Percentiles rank a stretch among this genome's conserved stretches.
Evolutionary conservation across 2,329 filamentous ascomycete species (phyloP).

Genomic region (Exophiala aquamarina): DNA sequence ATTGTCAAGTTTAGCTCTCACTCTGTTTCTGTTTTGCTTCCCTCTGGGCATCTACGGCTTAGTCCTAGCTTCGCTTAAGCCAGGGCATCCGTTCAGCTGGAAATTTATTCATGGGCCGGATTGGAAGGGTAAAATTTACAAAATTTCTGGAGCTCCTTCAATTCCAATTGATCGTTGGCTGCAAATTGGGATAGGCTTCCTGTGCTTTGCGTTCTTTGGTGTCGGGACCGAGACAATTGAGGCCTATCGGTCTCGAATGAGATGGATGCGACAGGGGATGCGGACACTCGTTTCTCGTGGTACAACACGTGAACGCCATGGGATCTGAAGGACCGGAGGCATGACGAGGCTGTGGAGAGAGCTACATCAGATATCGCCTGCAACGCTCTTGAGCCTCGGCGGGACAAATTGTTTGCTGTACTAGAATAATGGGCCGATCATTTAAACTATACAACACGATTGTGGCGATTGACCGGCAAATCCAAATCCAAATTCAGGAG

Average conservation of each 20-base stretch:
- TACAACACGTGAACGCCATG: too few relatives aligned
- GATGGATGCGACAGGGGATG: too few relatives aligned
- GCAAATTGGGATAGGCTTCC: conserved; percentile 52
- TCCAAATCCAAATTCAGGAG: conserved; percentile 12
- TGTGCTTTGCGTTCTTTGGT: conserved; percentile 65
- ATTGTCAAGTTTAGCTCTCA: conserved; percentile 44
- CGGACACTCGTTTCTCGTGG: too few relatives aligned
- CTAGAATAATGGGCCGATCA: too few relatives aligned
- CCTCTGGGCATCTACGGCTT: conserved; percentile 56
- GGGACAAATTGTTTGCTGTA: too few relatives aligned
- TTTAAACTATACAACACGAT: too few relatives aligned
- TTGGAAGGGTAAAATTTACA: conserved; percentile 48
- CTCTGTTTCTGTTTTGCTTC: conserved; percentile 56
- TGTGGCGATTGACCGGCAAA: not conserved
- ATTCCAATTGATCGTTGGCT: conserved; percentile 59
- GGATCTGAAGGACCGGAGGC: too few relatives aligned
- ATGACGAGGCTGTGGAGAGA: too few relatives aligned
- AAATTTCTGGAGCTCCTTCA: conserved; percentile 44
- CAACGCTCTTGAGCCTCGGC: too few relatives aligned
- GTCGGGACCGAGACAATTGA: conserved; percentile 60
- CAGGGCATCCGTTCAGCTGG: conserved; percentile 53
- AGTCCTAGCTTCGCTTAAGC: conserved; percentile 39
- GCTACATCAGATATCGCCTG: too few relatives aligned
- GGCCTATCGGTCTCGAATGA: conserved; percentile 52
- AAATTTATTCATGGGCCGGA: conserved; percentile 48